Conservation (phyloP, 306 rosid genomes). For the Medicago truncatula region MtrunA17r5.0-ANR NC_053047.1:40545501-40546000, state of each 20-base stretch:
- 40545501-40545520: too few species aligned
- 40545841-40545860: conserved; percentile 99
- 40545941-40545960: background rate
- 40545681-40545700: conserved; percentile 96
- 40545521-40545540: conserved; percentile 34
- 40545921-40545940: conserved; percentile 79
- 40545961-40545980: background rate
- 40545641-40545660: conserved; percentile 92
- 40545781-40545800: too few species aligned
- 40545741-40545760: background rate
- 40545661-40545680: conserved; percentile 95
- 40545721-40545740: conserved; percentile 18
- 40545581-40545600: conserved; percentile 16
- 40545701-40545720: conserved; percentile 94
- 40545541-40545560: background rate
- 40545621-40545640: conserved; percentile 92
- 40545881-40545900: conserved; percentile 98
- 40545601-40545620: conserved; percentile 95
- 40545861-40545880: conserved; percentile 90
- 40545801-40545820: conserved; percentile 13
- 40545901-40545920: conserved; percentile 95
- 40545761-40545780: too few species aligned
- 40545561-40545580: background rate
- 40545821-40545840: conserved; percentile 15
- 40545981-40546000: background rate